phyloP scores from a whole-genome alignment of 352 stramenopile genomes.

The Phytophthora sp. region DNA sequence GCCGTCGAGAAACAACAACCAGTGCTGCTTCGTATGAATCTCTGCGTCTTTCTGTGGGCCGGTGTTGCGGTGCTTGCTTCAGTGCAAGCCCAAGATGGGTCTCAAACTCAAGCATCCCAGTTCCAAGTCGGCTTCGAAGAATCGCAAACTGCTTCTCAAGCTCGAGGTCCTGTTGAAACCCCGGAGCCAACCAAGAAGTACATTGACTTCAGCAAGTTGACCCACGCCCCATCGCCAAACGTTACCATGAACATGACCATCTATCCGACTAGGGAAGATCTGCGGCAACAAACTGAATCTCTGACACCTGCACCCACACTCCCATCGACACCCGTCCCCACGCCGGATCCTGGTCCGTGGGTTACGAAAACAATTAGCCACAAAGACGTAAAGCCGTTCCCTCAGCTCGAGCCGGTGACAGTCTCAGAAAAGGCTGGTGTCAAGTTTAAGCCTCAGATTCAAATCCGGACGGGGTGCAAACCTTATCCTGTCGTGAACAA shows the following conservation, averaged over 20 bases:
- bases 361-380: slow-evolving; percentile 1
- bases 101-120: neutral
- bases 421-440: slow-evolving; percentile 10
- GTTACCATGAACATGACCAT: neutral
- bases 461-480: slow-evolving; percentile 4
- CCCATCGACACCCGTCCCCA: neutral
- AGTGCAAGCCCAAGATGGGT: slow-evolving; percentile 7
- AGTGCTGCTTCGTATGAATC: neutral
- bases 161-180: neutral
- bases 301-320: slow-evolving; percentile 1
- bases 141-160: slow-evolving; percentile 1
- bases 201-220: slow-evolving; percentile 13
- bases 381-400: slow-evolving; percentile 4
- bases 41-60: slow-evolving; percentile 4
- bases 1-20: neutral
- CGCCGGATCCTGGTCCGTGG: slow-evolving; percentile 8
- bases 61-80: neutral
- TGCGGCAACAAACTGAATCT: neutral
- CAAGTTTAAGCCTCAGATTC: slow-evolving; percentile 15
- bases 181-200: slow-evolving; percentile 8
- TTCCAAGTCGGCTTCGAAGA: neutral
- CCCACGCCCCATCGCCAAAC: neutral
- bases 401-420: slow-evolving; percentile 9
- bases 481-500: slow-evolving; percentile 8
- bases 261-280: neutral